Evolutionary conservation across 2,329 filamentous ascomycete genomes (phyloP).

Genomic region (Daldinia sp.): DNA sequence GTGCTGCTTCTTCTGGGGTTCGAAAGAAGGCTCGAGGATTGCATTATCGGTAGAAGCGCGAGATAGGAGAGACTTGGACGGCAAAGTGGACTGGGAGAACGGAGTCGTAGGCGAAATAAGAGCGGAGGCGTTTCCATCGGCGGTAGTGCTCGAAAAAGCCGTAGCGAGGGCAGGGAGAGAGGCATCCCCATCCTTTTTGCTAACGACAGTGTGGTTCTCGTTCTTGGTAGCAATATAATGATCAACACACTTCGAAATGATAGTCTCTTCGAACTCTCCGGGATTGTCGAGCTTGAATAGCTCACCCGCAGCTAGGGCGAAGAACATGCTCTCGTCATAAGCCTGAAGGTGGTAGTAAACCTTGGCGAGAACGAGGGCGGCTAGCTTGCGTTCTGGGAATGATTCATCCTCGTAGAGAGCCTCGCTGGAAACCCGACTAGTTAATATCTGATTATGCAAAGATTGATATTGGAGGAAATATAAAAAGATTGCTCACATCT

Average conservation of each 20-base stretch:
- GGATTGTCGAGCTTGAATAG: conserved; percentile 92
- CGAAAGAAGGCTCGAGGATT: conserved; percentile 69
- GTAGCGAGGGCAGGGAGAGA: conserved; percentile 79
- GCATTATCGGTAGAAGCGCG: conserved; percentile 77
- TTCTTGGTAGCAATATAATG: conserved; percentile 87
- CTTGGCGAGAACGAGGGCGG: conserved; percentile 94
- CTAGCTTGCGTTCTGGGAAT: conserved; percentile 93
- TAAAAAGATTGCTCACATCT: conserved; percentile 74
- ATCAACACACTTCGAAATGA: conserved; percentile 98
- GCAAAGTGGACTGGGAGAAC: conserved; percentile 92
- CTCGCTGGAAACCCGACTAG: conserved; percentile 71
- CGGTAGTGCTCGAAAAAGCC: conserved; percentile 76
- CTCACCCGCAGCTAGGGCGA: conserved; percentile 93
- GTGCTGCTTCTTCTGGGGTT: conserved; percentile 65
- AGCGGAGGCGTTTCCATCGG: conserved; percentile 75
- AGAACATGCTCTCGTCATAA: conserved; percentile 99
- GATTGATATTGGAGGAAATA: background rate
- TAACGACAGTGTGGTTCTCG: conserved; percentile 62
- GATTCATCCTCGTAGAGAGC: conserved; percentile 95
- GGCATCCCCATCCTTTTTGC: conserved; percentile 50
- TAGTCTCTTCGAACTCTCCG: conserved; percentile 98
- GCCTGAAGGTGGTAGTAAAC: conserved; percentile 99
- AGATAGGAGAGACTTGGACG: conserved; percentile 94
- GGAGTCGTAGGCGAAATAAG: conserved; percentile 91
- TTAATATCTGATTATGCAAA: conserved; percentile 20